Evolutionary conservation across 176 grass and related monocot genomes (phyloP), one percentile per base, ranked within the genome.

Genomic region (Musa schizocarpa): DNA sequence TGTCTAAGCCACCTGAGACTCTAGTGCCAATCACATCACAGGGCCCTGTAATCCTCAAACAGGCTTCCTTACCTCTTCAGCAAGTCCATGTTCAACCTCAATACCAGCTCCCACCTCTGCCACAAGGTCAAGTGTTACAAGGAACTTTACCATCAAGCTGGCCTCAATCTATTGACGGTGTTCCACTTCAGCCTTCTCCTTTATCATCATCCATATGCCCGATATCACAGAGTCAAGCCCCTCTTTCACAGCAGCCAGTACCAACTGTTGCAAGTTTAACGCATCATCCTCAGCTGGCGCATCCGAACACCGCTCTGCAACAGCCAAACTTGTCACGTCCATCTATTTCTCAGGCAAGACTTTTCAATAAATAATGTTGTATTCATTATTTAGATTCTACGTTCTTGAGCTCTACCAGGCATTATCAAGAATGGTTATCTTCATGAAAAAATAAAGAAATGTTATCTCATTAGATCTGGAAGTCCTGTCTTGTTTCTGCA

Each of bases 341-440:
- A 83, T 79, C 78, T 81, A 48, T 65, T 16, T 51, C 90, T 74
- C 90, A 93, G 94, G 94, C 90, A 88, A 61, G 64, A 81, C 80
- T 83, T 61, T 82, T 69, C 61, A 52, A 52, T 75, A 64, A 2
- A 56, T 9, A 63, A 81, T 13, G 55, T 53, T 16, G 13, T 19
- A 11, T 58, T 75, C 16, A 69, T 5, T 50, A 50, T 16, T 9
- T 69, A 19, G 27, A 19, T 11, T 49, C 1, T 69, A 69, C 1
- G 4, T 43, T 43, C 34, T 43, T 43, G 21, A 65, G 20, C 4
- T 65, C 25, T 7, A 68, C 9, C 25, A 11, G 29, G 10, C 14
- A 68, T 16, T 17, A 43, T 34, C 65, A 68, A 13, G 34, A 43
- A 43, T 6, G 4, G 34, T 43, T 43, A 43, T 43, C 34, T 43